These are phyloP conservation scores for Bryoerythrophyllum caledonicum DNA, from an alignment of 225 moss, liverwort and hornwort species.

Conservation along the genomic window DNA sequence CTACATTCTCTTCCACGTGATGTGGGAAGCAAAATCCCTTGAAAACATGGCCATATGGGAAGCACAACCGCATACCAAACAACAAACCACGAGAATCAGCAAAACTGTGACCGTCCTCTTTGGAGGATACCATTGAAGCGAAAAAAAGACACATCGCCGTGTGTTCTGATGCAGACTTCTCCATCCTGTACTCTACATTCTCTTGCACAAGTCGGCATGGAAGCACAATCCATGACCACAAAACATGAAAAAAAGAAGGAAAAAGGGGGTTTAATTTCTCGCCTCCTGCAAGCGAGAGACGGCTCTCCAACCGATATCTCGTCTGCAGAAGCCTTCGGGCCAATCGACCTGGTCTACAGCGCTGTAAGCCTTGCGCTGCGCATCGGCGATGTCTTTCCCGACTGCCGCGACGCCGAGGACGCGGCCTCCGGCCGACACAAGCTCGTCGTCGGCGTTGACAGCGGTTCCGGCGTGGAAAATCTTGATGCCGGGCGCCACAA, in stretches of 20 bases:
- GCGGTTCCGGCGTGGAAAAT: conserved; percentile 85
- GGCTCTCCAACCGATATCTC: conserved; percentile 93
- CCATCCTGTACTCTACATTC: neutral
- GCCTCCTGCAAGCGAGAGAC: conserved; percentile 55
- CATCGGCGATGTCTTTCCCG: conserved; percentile 69
- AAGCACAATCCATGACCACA: neutral
- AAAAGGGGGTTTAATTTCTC: too few relatives aligned
- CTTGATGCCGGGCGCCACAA: conserved; percentile 53
- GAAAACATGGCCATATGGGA: neutral
- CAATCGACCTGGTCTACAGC: conserved; percentile 71
- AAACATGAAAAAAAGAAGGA: too few relatives aligned
- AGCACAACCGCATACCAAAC: neutral
- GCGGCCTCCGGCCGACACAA: conserved; percentile 81
- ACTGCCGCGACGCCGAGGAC: conserved; percentile 76
- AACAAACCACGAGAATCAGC: neutral
- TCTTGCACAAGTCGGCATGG: conserved; percentile 7
- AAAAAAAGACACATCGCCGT: conserved; percentile 1
- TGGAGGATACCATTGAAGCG: neutral
- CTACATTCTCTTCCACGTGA: conserved; percentile 4
- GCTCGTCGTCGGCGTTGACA: conserved; percentile 45
- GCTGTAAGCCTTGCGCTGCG: conserved; percentile 68
- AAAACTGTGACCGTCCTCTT: conserved; percentile 2
- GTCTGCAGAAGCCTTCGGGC: conserved; percentile 76
- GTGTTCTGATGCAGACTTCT: conserved; percentile 4
- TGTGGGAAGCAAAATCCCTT: conserved; percentile 1